Percentiles rank a stretch among this genome's conserved stretches.
These are phyloP conservation scores for Penicillium malachiteum DNA, from an alignment of 495 filamentous ascomycete species.

Conservation along the genomic window DNA sequence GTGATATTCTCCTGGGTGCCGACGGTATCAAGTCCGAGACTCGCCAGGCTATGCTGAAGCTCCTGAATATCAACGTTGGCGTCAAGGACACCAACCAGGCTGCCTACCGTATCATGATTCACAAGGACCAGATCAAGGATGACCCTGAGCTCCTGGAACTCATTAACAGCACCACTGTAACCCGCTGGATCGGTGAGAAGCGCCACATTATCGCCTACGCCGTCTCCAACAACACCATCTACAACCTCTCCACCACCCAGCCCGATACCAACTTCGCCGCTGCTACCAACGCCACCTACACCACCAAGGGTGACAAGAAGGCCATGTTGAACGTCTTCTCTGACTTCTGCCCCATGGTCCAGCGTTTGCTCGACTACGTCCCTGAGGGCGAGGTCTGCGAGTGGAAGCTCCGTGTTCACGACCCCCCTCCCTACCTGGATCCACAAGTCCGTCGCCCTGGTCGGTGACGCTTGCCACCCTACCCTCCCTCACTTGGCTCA, in stretches of 20 bases:
- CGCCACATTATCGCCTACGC: constrained; percentile 84
- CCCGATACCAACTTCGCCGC: constrained; percentile 71
- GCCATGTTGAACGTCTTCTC: constrained; percentile 65
- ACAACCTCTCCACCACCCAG: constrained; percentile 76
- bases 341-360: constrained; percentile 71
- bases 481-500: constrained; percentile 76
- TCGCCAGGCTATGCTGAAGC: constrained; percentile 59
- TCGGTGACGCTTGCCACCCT: constrained; percentile 79
- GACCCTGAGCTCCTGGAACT: constrained; percentile 69
- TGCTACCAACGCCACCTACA: constrained; percentile 73
- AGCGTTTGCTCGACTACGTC: constrained; percentile 72
- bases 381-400: constrained; percentile 79
- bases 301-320: constrained; percentile 66
- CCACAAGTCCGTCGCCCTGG: constrained; percentile 61
- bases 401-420: constrained; percentile 75
- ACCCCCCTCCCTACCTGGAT: constrained; percentile 70
- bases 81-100: constrained; percentile 74
- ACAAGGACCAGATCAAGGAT: constrained; percentile 60
- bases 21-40: constrained; percentile 73
- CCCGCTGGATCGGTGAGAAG: constrained; percentile 75
- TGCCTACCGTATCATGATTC: constrained; percentile 84
- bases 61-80: constrained; percentile 51
- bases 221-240: constrained; percentile 69
- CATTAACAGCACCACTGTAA: constrained; percentile 64
- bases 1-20: constrained; percentile 68